Percentiles rank a stretch among this genome's conserved stretches.
These are phyloP conservation scores for Blastobotrys petasosporus DNA, from an alignment of 1,139 yeast species.

Conservation along the genomic window DNA sequence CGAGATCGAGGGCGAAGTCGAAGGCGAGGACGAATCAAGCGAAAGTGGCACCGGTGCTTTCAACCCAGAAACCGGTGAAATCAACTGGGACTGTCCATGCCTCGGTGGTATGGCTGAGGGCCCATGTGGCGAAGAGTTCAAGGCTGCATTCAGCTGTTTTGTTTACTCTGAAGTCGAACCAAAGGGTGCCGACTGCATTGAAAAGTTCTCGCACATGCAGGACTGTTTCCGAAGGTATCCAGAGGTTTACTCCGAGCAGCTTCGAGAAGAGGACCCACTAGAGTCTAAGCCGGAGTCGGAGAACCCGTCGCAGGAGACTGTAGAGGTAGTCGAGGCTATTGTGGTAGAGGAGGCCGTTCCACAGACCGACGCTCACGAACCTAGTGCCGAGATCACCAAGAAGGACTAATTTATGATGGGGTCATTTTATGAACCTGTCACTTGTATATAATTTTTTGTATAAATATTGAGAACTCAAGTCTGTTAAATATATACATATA, in stretches of 20 bases:
- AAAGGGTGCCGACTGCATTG: constrained; percentile 94
- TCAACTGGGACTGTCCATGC: constrained; percentile 99
- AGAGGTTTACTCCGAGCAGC: constrained; percentile 88
- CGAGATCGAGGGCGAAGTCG: background rate
- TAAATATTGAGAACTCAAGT: too few relatives aligned
- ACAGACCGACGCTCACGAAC: background rate
- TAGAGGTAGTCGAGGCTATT: background rate
- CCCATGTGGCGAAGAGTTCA: constrained; percentile 97
- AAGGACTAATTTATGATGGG: background rate
- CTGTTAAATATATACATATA: background rate
- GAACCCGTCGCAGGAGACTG: background rate
- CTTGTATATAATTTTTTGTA: background rate
- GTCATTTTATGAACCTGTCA: background rate
- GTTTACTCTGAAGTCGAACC: constrained; percentile 94
- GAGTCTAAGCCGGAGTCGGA: constrained; percentile 17
- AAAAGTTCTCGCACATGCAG: constrained; percentile 89
- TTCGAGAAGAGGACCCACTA: constrained; percentile 48
- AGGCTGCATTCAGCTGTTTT: constrained; percentile 93
- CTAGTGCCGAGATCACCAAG: background rate
- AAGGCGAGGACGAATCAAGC: constrained; percentile 4
- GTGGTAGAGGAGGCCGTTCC: background rate
- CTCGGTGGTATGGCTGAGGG: constrained; percentile 99
- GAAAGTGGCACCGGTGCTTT: constrained; percentile 52
- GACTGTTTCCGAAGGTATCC: constrained; percentile 91
- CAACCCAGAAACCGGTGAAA: constrained; percentile 97